A percentile compares a stretch with the other conserved stretches of the same genome.
Conservation (phyloP, 192 early-diverging fungal genomes). For the Entomortierella parvispora region DNA sequence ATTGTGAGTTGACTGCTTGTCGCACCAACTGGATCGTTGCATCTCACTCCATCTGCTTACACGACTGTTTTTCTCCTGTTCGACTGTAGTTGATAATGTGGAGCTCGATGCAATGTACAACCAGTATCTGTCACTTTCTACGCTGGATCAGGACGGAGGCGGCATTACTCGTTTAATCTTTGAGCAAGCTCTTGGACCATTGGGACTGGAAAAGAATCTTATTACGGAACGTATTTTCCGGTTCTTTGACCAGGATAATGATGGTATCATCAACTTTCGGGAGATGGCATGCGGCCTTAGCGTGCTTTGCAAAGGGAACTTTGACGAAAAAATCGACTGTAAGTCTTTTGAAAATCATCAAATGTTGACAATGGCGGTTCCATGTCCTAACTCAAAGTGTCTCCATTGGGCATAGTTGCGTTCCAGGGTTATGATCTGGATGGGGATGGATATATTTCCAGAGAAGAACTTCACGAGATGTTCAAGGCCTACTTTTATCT, state of each 20-base stretch:
- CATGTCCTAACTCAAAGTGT: no score
- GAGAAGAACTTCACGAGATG: constrained; percentile 86
- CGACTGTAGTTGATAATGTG: constrained; percentile 75
- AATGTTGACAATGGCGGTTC: no score
- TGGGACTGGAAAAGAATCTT: constrained; percentile 85
- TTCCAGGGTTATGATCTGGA: constrained; percentile 95
- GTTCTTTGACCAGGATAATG: constrained; percentile 89
- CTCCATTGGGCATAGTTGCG: no score
- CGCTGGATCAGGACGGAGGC: constrained; percentile 63
- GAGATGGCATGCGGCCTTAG: constrained; percentile 88
- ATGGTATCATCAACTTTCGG: constrained; percentile 79
- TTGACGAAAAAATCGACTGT: constrained; percentile 92
- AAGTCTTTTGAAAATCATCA: constrained; percentile 34
- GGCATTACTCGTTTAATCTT: constrained; percentile 86
- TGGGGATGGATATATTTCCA: constrained; percentile 83
- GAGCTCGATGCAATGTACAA: constrained; percentile 90
- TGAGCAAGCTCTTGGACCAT: constrained; percentile 86
- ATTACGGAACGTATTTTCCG: constrained; percentile 88
- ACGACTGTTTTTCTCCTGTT: neutral
- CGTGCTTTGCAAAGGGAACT: constrained; percentile 84
- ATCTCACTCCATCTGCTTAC: neutral
- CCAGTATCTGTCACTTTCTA: constrained; percentile 86
- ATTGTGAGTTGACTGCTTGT: no score
- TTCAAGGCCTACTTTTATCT: constrained; percentile 94
- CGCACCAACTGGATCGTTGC: no score